Evolutionary conservation across 1,284 basidiomycete species (phyloP).

Genomic region (Ceratobasidium sp.): DNA sequence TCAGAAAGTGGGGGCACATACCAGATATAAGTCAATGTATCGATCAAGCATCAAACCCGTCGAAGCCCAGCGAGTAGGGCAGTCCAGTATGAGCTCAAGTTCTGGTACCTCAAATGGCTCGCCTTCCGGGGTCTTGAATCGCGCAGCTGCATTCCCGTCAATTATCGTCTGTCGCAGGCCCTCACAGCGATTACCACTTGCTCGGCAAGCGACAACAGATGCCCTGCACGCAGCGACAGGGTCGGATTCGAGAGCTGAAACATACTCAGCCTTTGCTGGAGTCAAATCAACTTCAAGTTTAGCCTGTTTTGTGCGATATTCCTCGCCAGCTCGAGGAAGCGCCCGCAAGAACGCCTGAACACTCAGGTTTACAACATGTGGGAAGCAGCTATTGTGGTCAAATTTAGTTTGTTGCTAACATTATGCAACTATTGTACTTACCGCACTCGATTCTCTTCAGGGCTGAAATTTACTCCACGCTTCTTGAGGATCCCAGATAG

Average conservation of each 20-base stretch:
- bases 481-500: neutral
- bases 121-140: neutral
- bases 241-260: neutral
- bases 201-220: neutral
- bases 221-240: neutral
- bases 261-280: neutral
- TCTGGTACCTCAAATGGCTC: neutral
- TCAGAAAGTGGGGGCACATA: slow-evolving; percentile 8
- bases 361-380: slow-evolving; percentile 25
- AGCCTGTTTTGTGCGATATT: neutral
- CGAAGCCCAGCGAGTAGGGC: slow-evolving; percentile 33
- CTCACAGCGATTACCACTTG: slow-evolving; percentile 5
- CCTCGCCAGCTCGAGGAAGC: neutral
- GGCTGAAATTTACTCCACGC: neutral
- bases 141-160: slow-evolving; percentile 1
- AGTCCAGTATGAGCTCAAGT: slow-evolving; percentile 22
- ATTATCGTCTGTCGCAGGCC: neutral
- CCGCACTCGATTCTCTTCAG: slow-evolving; percentile 19
- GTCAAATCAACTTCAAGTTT: neutral
- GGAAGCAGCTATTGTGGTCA: slow-evolving; percentile 17
- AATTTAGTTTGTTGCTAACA: neutral
- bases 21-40: slow-evolving; percentile 28
- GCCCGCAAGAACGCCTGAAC: slow-evolving; percentile 10
- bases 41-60: slow-evolving; percentile 24
- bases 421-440: neutral